Evolutionary conservation across 208 protist species (phyloP).

Genomic region (Phytomonas francai): DNA sequence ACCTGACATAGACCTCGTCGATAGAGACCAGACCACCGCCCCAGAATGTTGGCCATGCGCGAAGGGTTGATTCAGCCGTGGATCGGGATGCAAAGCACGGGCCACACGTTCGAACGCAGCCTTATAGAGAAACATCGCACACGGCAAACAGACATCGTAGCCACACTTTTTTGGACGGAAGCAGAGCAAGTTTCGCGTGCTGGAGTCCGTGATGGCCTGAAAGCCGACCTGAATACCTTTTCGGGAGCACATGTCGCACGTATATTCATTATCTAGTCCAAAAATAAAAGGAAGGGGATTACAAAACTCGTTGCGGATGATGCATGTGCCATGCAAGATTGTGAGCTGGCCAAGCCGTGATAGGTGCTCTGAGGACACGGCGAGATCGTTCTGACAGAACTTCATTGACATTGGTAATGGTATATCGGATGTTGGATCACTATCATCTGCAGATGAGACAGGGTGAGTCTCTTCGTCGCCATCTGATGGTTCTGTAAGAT

Average conservation of each 20-base stretch:
- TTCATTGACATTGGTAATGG: too few species aligned
- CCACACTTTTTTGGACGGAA: slow-evolving; percentile 15
- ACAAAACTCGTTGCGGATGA: too few species aligned
- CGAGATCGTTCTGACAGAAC: too few species aligned
- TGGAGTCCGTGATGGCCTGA: slow-evolving; percentile 23
- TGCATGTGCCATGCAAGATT: too few species aligned
- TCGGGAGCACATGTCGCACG: slow-evolving; percentile 25
- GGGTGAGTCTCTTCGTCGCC: too few species aligned
- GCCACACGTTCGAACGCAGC: slow-evolving; percentile 18
- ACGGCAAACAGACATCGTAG: slow-evolving; percentile 39
- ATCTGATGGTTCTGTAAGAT: too few species aligned
- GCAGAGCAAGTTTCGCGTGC: slow-evolving; percentile 14
- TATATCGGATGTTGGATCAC: too few species aligned
- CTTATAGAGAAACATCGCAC: slow-evolving; percentile 32
- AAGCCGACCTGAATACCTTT: slow-evolving; percentile 9
- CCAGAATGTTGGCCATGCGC: slow-evolving; percentile 13
- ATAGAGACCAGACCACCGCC: slow-evolving; percentile 16
- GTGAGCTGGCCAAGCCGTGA: too few species aligned
- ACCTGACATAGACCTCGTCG: background rate
- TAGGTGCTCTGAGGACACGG: too few species aligned
- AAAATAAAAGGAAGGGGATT: too few species aligned
- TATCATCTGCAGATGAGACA: too few species aligned
- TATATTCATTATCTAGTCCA: background rate
- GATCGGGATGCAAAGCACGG: slow-evolving; percentile 18
- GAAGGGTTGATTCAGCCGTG: slow-evolving; percentile 15